These are phyloP conservation scores for Gnetum montanum DNA, from an alignment of 75 land plant genomes.

Conservation along the genomic window DNA sequence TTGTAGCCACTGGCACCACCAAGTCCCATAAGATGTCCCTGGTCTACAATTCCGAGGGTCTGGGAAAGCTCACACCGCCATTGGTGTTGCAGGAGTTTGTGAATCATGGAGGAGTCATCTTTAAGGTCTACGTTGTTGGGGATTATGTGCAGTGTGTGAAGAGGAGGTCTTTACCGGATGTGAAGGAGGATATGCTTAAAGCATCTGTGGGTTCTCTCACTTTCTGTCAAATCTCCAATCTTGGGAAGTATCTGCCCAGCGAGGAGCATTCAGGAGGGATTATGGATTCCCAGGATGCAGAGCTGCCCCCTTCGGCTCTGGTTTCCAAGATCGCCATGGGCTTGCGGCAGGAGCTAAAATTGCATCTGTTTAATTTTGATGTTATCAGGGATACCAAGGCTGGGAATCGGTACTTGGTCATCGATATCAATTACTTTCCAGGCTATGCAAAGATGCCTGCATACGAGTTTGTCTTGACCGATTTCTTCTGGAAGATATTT, in stretches of 20 bases:
- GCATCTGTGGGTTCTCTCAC: slow-evolving; percentile 31
- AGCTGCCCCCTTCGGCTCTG: slow-evolving; percentile 59
- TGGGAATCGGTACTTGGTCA: slow-evolving; percentile 66
- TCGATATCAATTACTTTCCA: slow-evolving; percentile 96
- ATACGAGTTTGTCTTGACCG: slow-evolving; percentile 75
- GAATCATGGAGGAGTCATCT: slow-evolving; percentile 89
- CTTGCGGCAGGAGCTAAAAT: slow-evolving; percentile 37
- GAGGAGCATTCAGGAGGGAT: slow-evolving; percentile 4
- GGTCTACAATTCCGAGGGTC: slow-evolving; percentile 42
- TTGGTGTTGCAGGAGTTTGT: slow-evolving; percentile 85
- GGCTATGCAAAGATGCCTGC: slow-evolving; percentile 94
- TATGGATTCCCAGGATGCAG: slow-evolving; percentile 25
- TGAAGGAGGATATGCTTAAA: slow-evolving; percentile 46
- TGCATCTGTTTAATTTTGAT: slow-evolving; percentile 91
- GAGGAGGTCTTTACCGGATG: slow-evolving; percentile 73
- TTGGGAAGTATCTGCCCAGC: slow-evolving; percentile 19
- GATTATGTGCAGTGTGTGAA: slow-evolving; percentile 66
- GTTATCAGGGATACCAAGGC: slow-evolving; percentile 60
- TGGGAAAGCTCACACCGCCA: slow-evolving; percentile 51
- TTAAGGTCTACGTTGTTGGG: slow-evolving; percentile 90
- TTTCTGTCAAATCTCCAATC: slow-evolving; percentile 86
- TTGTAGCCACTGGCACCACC: slow-evolving; percentile 75
- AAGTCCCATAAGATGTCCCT: slow-evolving; percentile 77
- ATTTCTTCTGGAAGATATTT: slow-evolving; percentile 56
- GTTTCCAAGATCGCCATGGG: slow-evolving; percentile 58